These are phyloP conservation scores for Acacia crassicarpa DNA, from an alignment of 306 rosid species.

Conservation along the genomic window DNA sequence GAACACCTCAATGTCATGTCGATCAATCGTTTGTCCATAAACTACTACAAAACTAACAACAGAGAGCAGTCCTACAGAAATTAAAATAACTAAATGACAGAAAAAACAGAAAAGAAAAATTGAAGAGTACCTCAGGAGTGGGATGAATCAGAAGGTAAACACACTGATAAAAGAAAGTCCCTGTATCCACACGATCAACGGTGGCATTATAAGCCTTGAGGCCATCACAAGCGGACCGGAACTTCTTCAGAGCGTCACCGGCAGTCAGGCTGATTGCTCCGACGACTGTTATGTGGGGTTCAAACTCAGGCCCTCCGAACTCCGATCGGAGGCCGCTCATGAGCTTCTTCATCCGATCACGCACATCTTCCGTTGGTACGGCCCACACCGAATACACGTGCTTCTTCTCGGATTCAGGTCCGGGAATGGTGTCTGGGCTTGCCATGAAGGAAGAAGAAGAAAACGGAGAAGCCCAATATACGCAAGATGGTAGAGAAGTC, in stretches of 20 bases:
- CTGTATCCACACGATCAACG: constrained; percentile 61
- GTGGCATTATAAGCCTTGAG: constrained; percentile 56
- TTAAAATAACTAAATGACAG: background rate
- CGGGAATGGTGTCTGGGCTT: constrained; percentile 24
- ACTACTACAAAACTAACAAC: background rate
- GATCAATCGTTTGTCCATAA: background rate
- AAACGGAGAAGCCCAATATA: background rate
- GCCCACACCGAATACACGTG: constrained; percentile 86
- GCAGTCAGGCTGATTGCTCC: constrained; percentile 63
- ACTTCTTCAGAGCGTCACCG: constrained; percentile 60
- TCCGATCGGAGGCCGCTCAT: constrained; percentile 69
- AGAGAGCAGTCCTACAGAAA: background rate
- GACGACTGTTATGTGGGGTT: constrained; percentile 85
- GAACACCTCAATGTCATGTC: background rate
- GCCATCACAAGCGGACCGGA: constrained; percentile 56
- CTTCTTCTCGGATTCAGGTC: background rate
- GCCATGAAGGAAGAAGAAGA: constrained; percentile 35
- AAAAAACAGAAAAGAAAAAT: background rate
- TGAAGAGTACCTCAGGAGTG: constrained; percentile 46
- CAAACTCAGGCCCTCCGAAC: constrained; percentile 73
- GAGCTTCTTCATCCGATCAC: constrained; percentile 41
- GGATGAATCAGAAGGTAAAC: constrained; percentile 76
- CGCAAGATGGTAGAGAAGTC: background rate
- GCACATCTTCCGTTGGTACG: constrained; percentile 69
- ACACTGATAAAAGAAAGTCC: constrained; percentile 74